Conservation (phyloP, 768 basidiomycete genomes). For the Basidioascus undulatus region DNA sequence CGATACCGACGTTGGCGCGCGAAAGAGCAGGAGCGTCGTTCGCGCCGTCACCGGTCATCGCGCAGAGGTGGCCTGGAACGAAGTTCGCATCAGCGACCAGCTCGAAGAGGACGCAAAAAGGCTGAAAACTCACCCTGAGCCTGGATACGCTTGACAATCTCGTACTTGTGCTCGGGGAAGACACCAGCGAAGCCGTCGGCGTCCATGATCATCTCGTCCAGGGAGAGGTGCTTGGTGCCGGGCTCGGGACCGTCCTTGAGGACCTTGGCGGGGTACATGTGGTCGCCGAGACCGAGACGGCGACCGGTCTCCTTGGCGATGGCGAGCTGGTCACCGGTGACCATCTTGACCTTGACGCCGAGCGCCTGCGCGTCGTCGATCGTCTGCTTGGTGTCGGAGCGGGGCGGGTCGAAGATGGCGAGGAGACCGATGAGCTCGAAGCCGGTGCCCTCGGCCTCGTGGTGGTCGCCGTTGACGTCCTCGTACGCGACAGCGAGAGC, state of each 20-base stretch:
- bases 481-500: slow-evolving; percentile 26
- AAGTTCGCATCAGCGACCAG: too few species aligned
- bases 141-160: not conserved
- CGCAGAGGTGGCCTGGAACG: slow-evolving; percentile 23
- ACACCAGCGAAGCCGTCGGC: slow-evolving; percentile 31
- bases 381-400: slow-evolving; percentile 24
- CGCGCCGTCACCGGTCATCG: slow-evolving; percentile 24
- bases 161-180: slow-evolving; percentile 25
- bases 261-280: slow-evolving; percentile 77
- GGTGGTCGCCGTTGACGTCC: slow-evolving; percentile 49
- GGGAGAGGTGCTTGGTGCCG: slow-evolving; percentile 19
- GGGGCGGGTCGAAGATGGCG: slow-evolving; percentile 26
- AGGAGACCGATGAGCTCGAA: slow-evolving; percentile 26
- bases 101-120: too few species aligned
- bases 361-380: slow-evolving; percentile 24
- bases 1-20: slow-evolving; percentile 20
- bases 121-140: too few species aligned
- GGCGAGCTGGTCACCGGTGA: slow-evolving; percentile 29
- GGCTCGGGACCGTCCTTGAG: too few species aligned
- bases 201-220: slow-evolving; percentile 25
- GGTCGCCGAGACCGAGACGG: slow-evolving; percentile 90
- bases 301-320: slow-evolving; percentile 34
- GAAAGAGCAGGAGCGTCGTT: slow-evolving; percentile 6
- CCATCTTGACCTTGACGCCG: slow-evolving; percentile 28
- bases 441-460: slow-evolving; percentile 32